These are phyloP conservation scores for Passiflora organensis DNA, from an alignment of 345 rosid genomes.

Conservation along the genomic window DNA sequence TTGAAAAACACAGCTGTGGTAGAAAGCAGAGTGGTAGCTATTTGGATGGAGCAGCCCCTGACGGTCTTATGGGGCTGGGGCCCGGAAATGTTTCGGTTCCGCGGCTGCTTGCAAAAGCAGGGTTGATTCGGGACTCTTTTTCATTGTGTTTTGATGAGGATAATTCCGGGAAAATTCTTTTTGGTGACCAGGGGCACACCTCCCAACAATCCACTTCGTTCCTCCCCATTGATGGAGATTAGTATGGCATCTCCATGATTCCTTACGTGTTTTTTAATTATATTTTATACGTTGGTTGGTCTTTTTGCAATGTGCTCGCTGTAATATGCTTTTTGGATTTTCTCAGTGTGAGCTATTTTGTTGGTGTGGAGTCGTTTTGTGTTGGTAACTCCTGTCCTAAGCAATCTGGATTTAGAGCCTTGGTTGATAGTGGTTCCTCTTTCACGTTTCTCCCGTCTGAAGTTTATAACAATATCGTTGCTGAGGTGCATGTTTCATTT, in stretches of 20 bases:
- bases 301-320: slow-evolving; percentile 6
- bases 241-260: slow-evolving; percentile 37
- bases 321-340: slow-evolving; percentile 10
- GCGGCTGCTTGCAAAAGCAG: slow-evolving; percentile 69
- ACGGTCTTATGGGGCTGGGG: slow-evolving; percentile 92
- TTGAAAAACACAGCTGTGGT: slow-evolving; percentile 55
- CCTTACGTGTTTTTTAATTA: not conserved
- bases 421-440: slow-evolving; percentile 82
- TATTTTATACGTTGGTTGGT: not conserved
- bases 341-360: slow-evolving; percentile 53
- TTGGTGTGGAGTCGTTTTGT: slow-evolving; percentile 70
- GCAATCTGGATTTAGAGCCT: slow-evolving; percentile 46
- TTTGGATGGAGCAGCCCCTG: slow-evolving; percentile 77
- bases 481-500: slow-evolving; percentile 41
- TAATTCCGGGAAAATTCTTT: slow-evolving; percentile 73
- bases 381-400: slow-evolving; percentile 62
- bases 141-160: slow-evolving; percentile 81
- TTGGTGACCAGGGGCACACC: slow-evolving; percentile 73
- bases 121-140: slow-evolving; percentile 67
- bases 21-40: slow-evolving; percentile 81
- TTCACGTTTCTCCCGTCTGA: slow-evolving; percentile 70
- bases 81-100: slow-evolving; percentile 75
- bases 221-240: slow-evolving; percentile 47
- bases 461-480: slow-evolving; percentile 42
- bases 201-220: slow-evolving; percentile 70